Conservation (phyloP, 768 basidiomycete genomes). For the Dacryopinax primogenitus region DNA sequence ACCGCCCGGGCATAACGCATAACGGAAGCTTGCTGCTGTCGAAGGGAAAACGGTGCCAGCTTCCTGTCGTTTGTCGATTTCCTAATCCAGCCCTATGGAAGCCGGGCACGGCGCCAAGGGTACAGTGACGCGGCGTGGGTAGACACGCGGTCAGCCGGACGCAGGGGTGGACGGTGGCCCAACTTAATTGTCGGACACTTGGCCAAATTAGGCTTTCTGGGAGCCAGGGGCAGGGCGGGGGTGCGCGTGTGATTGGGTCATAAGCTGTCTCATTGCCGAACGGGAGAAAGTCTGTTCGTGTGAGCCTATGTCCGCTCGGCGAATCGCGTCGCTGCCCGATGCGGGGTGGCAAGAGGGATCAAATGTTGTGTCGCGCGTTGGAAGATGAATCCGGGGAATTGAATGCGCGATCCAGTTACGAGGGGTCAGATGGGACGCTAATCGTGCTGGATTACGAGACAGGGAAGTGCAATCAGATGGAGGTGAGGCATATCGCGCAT, state of each 20-base stretch:
- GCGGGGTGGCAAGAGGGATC: background rate
- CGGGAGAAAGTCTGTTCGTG: background rate
- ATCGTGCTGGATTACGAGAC: no score
- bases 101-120: background rate
- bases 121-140: background rate
- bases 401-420: background rate
- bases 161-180: background rate
- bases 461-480: no score
- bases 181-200: background rate
- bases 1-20: no score
- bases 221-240: background rate
- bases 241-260: background rate
- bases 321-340: conserved; percentile 4
- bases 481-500: no score
- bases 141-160: background rate
- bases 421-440: background rate
- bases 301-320: background rate
- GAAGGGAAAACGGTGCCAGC: background rate
- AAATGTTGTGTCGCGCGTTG: background rate
- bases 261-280: background rate
- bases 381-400: background rate
- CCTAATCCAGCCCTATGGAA: background rate
- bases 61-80: background rate
- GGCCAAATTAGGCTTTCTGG: background rate
- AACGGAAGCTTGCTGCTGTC: background rate